phyloP scores from a whole-genome alignment of 768 basidiomycete species.

The Tulasnella calospora region DNA sequence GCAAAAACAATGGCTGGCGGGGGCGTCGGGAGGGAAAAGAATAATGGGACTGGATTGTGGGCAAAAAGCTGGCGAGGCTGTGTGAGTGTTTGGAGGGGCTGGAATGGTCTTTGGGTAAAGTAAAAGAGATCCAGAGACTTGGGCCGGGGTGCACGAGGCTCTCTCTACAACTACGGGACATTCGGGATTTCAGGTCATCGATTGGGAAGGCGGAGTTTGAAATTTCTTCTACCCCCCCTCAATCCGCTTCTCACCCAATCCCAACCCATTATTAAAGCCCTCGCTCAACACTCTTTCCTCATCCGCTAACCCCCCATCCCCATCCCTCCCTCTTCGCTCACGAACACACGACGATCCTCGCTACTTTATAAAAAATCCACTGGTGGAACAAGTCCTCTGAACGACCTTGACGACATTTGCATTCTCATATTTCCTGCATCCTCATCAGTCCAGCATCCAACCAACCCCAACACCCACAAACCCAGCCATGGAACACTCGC shows the following conservation, averaged over 20 bases:
- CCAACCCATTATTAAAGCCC: slow-evolving; percentile 26
- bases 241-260: slow-evolving; percentile 13
- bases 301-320: slow-evolving; percentile 32
- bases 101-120: background rate
- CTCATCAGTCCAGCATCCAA: slow-evolving; percentile 20
- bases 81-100: background rate
- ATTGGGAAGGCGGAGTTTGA: background rate
- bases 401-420: slow-evolving; percentile 17
- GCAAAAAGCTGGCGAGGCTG: background rate
- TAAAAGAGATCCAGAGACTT: background rate
- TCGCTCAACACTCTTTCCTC: slow-evolving; percentile 29
- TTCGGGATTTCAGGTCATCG: background rate
- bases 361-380: slow-evolving; percentile 20
- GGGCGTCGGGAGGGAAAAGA: background rate
- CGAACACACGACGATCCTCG: slow-evolving; percentile 24
- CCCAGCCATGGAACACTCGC: slow-evolving; percentile 45
- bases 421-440: slow-evolving; percentile 1
- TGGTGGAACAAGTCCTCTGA: slow-evolving; percentile 19
- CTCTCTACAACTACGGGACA: background rate
- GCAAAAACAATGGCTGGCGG: background rate
- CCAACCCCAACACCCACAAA: slow-evolving; percentile 32
- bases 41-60: background rate
- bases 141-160: background rate
- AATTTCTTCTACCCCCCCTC: background rate
- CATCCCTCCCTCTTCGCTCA: slow-evolving; percentile 36